Evolutionary conservation across 805 yeast species (phyloP).

Genomic region (Metschnikowia bowlesiae): DNA sequence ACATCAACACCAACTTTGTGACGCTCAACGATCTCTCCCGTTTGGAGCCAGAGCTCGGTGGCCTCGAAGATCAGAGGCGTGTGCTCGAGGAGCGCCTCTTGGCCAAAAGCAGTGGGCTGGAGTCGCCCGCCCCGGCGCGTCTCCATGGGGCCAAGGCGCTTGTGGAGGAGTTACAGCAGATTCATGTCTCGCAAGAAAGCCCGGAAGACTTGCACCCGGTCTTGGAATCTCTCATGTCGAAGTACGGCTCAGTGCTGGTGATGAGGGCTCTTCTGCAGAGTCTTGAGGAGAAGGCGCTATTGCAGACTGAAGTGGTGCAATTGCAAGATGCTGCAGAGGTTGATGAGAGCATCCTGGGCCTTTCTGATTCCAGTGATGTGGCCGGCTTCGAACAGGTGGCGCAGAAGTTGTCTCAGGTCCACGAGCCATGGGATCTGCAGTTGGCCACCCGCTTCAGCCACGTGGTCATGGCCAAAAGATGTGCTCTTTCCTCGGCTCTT

Average conservation of each 20-base stretch:
- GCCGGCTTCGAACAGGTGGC: slow-evolving; percentile 11
- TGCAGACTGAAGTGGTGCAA: background rate
- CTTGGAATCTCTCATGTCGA: background rate
- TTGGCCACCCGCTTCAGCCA: slow-evolving; percentile 3
- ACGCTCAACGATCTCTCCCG: slow-evolving; percentile 31
- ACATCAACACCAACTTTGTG: slow-evolving; percentile 32
- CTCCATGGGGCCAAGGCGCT: background rate
- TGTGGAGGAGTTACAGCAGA: background rate
- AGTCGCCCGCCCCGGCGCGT: background rate
- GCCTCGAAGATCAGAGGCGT: background rate
- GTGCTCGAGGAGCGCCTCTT: background rate
- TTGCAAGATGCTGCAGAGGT: slow-evolving; percentile 4
- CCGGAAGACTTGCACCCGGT: background rate
- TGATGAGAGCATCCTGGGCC: slow-evolving; percentile 3
- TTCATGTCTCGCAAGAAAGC: background rate
- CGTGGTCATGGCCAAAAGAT: slow-evolving; percentile 3
- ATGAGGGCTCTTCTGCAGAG: background rate
- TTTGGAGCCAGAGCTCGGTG: background rate
- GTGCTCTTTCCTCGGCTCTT: slow-evolving; percentile 13
- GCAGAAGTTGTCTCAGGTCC: slow-evolving; percentile 1
- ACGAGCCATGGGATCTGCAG: background rate
- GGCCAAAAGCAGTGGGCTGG: background rate
- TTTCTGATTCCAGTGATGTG: background rate
- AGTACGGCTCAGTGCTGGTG: background rate
- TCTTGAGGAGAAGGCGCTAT: background rate